Evolutionary conservation across 2,329 filamentous ascomycete genomes (phyloP).

Genomic region (Fulvia fulva): DNA sequence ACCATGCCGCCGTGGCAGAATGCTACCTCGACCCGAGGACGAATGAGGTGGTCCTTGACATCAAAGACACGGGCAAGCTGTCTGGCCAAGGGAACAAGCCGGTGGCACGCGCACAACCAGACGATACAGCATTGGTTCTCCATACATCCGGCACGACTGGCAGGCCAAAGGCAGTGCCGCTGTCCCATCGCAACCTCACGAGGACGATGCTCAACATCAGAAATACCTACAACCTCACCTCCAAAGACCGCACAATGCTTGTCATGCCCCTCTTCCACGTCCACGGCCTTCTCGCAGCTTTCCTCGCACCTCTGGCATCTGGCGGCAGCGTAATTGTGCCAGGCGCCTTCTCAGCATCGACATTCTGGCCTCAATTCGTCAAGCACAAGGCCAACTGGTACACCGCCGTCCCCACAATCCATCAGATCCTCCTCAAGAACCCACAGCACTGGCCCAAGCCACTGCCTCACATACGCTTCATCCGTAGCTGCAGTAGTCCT

Average conservation of each 20-base stretch:
- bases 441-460: slow-evolving; percentile 57
- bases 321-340: slow-evolving; percentile 79
- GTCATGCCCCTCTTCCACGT: slow-evolving; percentile 93
- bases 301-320: slow-evolving; percentile 71
- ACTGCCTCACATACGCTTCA: slow-evolving; percentile 73
- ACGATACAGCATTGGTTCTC: slow-evolving; percentile 75
- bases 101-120: slow-evolving; percentile 58
- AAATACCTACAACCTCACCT: slow-evolving; percentile 68
- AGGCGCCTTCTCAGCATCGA: slow-evolving; percentile 71
- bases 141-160: slow-evolving; percentile 85
- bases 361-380: slow-evolving; percentile 78
- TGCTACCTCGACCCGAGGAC: slow-evolving; percentile 67
- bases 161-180: slow-evolving; percentile 76
- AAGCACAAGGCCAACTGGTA: slow-evolving; percentile 81
- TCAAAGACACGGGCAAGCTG: slow-evolving; percentile 72
- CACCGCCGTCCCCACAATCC: slow-evolving; percentile 87
- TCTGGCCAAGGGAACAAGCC: slow-evolving; percentile 46
- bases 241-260: slow-evolving; percentile 72
- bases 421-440: slow-evolving; percentile 78
- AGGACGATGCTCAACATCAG: slow-evolving; percentile 81
- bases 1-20: slow-evolving; percentile 79
- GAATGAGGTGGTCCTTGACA: slow-evolving; percentile 66
- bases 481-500: slow-evolving; percentile 81
- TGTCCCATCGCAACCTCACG: slow-evolving; percentile 76
- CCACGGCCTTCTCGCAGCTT: slow-evolving; percentile 78